phyloP scores from a whole-genome alignment of 192 early-diverging fungal genomes.

The Entomortierella beljakovae region DNA sequence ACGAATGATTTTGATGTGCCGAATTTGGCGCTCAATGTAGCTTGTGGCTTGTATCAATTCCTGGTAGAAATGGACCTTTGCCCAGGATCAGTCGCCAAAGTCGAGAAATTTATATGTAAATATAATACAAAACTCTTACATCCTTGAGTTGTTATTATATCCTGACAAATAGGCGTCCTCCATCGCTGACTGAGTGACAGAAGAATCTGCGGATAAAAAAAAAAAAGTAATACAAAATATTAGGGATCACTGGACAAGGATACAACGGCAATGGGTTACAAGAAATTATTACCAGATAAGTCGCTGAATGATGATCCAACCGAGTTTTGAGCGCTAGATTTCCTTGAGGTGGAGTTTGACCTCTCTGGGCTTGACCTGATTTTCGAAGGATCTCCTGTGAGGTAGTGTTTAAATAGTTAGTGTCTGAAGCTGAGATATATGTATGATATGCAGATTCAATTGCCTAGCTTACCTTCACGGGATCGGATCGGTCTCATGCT shows the following conservation, averaged over 20 bases:
- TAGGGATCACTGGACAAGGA: too few relatives aligned
- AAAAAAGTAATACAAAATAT: background rate
- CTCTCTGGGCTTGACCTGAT: slow-evolving; percentile 32
- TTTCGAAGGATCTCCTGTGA: background rate
- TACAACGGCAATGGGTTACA: background rate
- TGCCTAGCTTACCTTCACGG: slow-evolving; percentile 25
- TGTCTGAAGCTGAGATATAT: background rate
- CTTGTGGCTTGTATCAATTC: background rate
- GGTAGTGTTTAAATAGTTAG: background rate
- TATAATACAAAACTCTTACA: slow-evolving; percentile 58
- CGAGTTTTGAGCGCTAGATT: slow-evolving; percentile 56
- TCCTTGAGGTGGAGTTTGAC: slow-evolving; percentile 28
- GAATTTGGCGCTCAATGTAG: background rate
- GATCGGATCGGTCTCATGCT: background rate
- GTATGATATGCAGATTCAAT: background rate
- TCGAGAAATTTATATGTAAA: too few relatives aligned
- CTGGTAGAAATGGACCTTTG: slow-evolving; percentile 32
- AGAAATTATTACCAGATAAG: slow-evolving; percentile 53
- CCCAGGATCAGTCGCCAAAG: background rate
- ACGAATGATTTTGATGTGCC: background rate
- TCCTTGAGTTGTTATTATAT: slow-evolving; percentile 63
- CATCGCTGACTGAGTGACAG: slow-evolving; percentile 65
- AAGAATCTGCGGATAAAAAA: slow-evolving; percentile 52
- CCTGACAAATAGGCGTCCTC: slow-evolving; percentile 66
- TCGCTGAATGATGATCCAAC: slow-evolving; percentile 62